Percentiles rank a stretch among this genome's conserved stretches.
Evolutionary conservation across 441 rosid species (phyloP).

Genomic region (Monsonia emarginata): DNA sequence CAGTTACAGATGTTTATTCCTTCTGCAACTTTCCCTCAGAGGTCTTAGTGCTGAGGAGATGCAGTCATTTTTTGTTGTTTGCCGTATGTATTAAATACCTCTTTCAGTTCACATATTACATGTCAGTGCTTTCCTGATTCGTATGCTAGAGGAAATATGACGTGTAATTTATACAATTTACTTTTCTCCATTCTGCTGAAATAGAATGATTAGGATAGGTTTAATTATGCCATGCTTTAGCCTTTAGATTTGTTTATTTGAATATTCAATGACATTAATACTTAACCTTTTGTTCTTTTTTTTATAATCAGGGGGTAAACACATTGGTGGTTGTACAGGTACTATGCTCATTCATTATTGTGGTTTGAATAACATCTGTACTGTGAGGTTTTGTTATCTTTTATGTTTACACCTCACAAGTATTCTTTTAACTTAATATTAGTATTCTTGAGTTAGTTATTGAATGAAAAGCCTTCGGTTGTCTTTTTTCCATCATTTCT

Average conservation of each 20-base stretch:
- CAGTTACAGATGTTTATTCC: too few species aligned
- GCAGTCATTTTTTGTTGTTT: too few species aligned
- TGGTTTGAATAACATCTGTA: background rate
- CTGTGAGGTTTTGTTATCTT: background rate
- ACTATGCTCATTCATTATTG: slow-evolving; percentile 7
- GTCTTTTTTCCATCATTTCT: background rate
- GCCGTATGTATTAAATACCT: too few species aligned
- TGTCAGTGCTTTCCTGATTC: too few species aligned
- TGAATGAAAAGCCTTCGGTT: background rate
- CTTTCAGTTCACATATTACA: too few species aligned
- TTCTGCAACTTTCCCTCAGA: too few species aligned
- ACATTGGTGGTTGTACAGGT: slow-evolving; percentile 90
- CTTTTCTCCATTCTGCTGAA: too few species aligned
- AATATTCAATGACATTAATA: background rate
- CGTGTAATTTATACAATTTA: too few species aligned
- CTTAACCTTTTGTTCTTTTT: slow-evolving; percentile 11
- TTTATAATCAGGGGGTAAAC: slow-evolving; percentile 63
- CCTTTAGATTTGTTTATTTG: background rate
- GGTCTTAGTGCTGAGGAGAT: too few species aligned
- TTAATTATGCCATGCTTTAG: background rate
- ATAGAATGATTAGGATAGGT: background rate
- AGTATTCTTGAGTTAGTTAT: background rate
- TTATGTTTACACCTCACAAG: background rate
- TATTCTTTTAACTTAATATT: background rate
- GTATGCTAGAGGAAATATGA: too few species aligned